Evolutionary conservation across 257 asterid genomes (phyloP), one percentile per base, ranked within the genome.

Genomic region (Solanum phureja): DNA sequence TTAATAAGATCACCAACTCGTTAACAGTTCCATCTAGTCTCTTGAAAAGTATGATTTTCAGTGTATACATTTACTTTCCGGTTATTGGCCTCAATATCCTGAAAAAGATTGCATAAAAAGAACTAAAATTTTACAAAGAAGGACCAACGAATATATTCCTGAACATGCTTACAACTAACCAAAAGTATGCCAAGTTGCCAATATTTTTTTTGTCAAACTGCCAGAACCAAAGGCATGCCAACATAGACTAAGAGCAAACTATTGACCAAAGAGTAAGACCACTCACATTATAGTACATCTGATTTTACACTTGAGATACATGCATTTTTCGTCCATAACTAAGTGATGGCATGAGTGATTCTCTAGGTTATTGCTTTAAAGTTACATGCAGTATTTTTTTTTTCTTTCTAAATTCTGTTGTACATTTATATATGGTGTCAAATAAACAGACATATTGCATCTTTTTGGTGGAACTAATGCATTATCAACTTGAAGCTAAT

Each of bases 1-100:
- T 93, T 95, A 64, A 95, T 96, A 86, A 97, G 93, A 88, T 97
- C 94, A 21, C 99, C 98, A 86, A 95, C 99, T 88, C 94, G 94
- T 89, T 95, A 58, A 2, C 92, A 91, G 93, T 93, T 95, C 98
- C 98, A 97, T 88, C 92, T 93, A 24, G 95, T 91, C 24, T 85
- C 90, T 83, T 88, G 94, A 83, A 97, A 95, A 52, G 83, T 90
- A 38, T 89, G 89, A 85, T 87, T 89, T 83, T 37, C 91, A 13
- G 90, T 92, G 75, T 91, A 95, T 27, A 93, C 93, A 87, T 91
- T 52, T 83, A 94, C 98, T 89, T 89, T 46, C 95, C 86, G 98
- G 98, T 95, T 95, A 86, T 95, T 97, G 85, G 98, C 95, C 5
- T 12, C 52, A 62, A 95, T 83, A 89, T 97, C 98, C 98, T 97